Percentiles rank a stretch among this genome's conserved stretches.
Evolutionary conservation across 768 basidiomycete genomes (phyloP).

Genomic region (Glaciozyma martinii): DNA sequence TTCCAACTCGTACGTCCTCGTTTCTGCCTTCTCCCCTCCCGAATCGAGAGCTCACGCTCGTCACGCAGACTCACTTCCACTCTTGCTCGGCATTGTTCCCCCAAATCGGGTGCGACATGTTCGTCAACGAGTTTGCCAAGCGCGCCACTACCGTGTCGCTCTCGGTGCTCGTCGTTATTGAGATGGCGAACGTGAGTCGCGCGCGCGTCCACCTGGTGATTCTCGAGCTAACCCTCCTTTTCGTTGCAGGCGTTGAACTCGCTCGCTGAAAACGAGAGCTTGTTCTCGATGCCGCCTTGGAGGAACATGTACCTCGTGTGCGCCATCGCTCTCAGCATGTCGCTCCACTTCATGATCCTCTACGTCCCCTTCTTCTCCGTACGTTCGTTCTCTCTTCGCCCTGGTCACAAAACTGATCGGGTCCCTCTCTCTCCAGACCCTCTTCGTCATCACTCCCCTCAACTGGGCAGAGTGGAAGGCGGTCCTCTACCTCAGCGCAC

Average conservation of each 20-base stretch:
- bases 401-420: not conserved
- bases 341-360: slow-evolving; percentile 82
- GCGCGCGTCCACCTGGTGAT: not conserved
- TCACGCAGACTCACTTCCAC: slow-evolving; percentile 85
- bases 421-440: slow-evolving; percentile 46
- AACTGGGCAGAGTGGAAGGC: slow-evolving; percentile 95
- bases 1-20: slow-evolving; percentile 69
- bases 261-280: slow-evolving; percentile 89
- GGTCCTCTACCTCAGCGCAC: slow-evolving; percentile 74
- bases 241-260: slow-evolving; percentile 52
- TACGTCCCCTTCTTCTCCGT: slow-evolving; percentile 96
- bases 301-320: slow-evolving; percentile 85
- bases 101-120: slow-evolving; percentile 91
- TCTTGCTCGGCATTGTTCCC: slow-evolving; percentile 75
- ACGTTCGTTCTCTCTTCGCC: slow-evolving; percentile 41
- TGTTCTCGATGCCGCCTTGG: slow-evolving; percentile 83
- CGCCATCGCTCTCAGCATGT: slow-evolving; percentile 85
- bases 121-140: slow-evolving; percentile 61
- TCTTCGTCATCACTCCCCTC: slow-evolving; percentile 87
- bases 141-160: slow-evolving; percentile 91
- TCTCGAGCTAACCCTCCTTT: slow-evolving; percentile 33
- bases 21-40: not conserved
- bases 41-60: not conserved
- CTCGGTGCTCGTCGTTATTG: slow-evolving; percentile 88
- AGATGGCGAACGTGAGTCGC: slow-evolving; percentile 67